Evolutionary conservation across 306 rosid genomes (phyloP).

Genomic region (Cicer judaicum): DNA sequence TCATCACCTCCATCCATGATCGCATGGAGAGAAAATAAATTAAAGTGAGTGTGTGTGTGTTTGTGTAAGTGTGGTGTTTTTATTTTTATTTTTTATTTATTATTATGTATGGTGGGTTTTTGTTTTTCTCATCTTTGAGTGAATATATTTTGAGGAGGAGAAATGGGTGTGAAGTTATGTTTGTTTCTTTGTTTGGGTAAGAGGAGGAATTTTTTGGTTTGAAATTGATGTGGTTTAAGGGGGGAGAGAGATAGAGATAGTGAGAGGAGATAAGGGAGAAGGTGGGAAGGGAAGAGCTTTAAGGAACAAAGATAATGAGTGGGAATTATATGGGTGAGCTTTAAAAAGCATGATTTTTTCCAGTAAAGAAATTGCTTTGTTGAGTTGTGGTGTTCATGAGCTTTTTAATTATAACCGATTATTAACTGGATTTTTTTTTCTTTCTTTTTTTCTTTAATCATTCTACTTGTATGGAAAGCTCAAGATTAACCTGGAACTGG

Average conservation of each 20-base stretch:
- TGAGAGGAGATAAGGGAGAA: slow-evolving; percentile 38
- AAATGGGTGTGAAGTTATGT: slow-evolving; percentile 29
- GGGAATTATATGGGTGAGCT: slow-evolving; percentile 85
- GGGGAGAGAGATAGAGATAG: slow-evolving; percentile 27
- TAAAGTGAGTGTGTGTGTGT: background rate
- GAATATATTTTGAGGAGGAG: slow-evolving; percentile 40
- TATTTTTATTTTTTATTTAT: slow-evolving; percentile 20
- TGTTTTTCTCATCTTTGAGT: background rate
- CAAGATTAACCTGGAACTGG: slow-evolving; percentile 13
- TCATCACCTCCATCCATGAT: slow-evolving; percentile 91
- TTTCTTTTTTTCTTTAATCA: background rate
- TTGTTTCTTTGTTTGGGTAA: slow-evolving; percentile 38
- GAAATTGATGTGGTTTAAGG: slow-evolving; percentile 43
- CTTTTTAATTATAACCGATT: slow-evolving; percentile 39
- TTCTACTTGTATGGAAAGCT: slow-evolving; percentile 17
- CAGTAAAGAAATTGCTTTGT: slow-evolving; percentile 60
- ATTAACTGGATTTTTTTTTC: slow-evolving; percentile 1
- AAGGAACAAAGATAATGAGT: slow-evolving; percentile 92
- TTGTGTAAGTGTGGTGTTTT: slow-evolving; percentile 26
- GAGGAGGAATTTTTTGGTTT: slow-evolving; percentile 47
- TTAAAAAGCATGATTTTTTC: slow-evolving; percentile 63
- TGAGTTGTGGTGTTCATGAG: slow-evolving; percentile 33
- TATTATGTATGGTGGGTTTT: slow-evolving; percentile 51
- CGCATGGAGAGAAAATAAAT: slow-evolving; percentile 48
- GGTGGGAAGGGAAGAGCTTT: slow-evolving; percentile 58